Base-by-base conservation (phyloP, 2,329 filamentous ascomycete species). In the Ophiostoma novo-ulmi region DNA sequence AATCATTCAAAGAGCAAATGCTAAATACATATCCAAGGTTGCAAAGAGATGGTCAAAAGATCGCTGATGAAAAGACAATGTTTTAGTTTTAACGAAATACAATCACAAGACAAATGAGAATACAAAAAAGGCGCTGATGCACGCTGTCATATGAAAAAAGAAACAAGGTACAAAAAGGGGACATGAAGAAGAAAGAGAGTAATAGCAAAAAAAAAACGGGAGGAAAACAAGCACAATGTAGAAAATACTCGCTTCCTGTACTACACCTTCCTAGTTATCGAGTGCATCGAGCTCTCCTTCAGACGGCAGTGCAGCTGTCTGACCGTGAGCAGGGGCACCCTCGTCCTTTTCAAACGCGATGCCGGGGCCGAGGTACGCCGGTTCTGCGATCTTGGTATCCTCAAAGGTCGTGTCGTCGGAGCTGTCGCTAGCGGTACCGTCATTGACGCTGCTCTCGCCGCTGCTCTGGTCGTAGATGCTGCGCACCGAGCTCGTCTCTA, bases 331-430 rank as follows among this genome's bases (percentile, higher is more conserved):
- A 44, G 80, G 77, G 31, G 79, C 73, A 38, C 75, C 77, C 75
- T 86, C 84, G 38, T 81, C 82, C 76, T 83, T 86, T 75, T 87
- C 85, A 78, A 83, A 86, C n/a, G 79, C 76, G 14, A 80, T 77
- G 2, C 84, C 82, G 1, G 85, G 84, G 7, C 85, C 85, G 69
- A 79, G 76, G 74, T 85, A 86, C 73, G 82, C 83, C 22, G 84
- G 83, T 66, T 81, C 76, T 31, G 78, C 76, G 36, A 84, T 81
- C 6, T 76, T 74, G 10, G 68, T 64, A 20, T 70, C 17, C 22
- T 41, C 63, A n/a, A 22, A 14, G 5, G 35, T n/a, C 20, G 36
- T 22, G 14, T 66, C 52, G 64, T 52, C n/a, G 70, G 71, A 35
- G 70, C 22, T 38, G 35, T 39, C 48, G 67, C 58, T 58, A 10